phyloP scores from a whole-genome alignment of 140 eudicot genomes.

The Erigeron philadelphicus region DNA sequence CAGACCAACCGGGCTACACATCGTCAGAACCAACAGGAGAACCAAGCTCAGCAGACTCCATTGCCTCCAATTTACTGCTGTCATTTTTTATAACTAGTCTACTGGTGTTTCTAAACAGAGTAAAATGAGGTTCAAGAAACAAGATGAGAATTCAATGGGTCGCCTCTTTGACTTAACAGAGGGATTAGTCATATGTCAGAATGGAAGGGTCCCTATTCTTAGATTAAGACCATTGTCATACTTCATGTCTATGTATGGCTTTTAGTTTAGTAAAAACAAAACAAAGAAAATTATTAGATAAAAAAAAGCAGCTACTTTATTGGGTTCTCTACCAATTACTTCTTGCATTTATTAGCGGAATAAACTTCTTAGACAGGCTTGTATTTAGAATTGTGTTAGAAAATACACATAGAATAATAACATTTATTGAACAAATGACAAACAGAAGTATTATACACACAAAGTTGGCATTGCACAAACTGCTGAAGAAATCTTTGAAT shows the following conservation, averaged over 20 bases:
- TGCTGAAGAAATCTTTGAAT: background rate
- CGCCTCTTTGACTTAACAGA: constrained; percentile 29
- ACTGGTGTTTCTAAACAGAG: constrained; percentile 40
- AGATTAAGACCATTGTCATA: constrained; percentile 30
- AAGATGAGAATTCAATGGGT: constrained; percentile 39
- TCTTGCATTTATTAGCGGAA: constrained; percentile 39
- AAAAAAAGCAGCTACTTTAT: constrained; percentile 24
- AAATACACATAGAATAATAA: constrained; percentile 23
- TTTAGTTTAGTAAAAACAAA: constrained; percentile 42
- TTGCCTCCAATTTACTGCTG: constrained; percentile 32
- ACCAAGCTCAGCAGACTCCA: constrained; percentile 46
- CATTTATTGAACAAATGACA: constrained; percentile 20
- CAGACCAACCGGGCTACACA: constrained; percentile 51
- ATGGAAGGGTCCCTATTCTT: constrained; percentile 31
- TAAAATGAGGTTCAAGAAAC: constrained; percentile 24
- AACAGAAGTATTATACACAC: constrained; percentile 8
- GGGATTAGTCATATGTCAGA: constrained; percentile 25
- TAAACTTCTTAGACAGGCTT: constrained; percentile 32
- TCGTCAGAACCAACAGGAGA: constrained; percentile 54
- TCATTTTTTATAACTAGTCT: constrained; percentile 33
- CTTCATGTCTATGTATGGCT: constrained; percentile 33
- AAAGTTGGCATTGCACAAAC: background rate
- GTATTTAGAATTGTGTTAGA: constrained; percentile 21
- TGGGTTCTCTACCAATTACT: constrained; percentile 33
- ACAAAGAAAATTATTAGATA: constrained; percentile 20